phyloP scores from a whole-genome alignment of 371 early-diverging fungal genomes.

The Mortierella sp. region DNA sequence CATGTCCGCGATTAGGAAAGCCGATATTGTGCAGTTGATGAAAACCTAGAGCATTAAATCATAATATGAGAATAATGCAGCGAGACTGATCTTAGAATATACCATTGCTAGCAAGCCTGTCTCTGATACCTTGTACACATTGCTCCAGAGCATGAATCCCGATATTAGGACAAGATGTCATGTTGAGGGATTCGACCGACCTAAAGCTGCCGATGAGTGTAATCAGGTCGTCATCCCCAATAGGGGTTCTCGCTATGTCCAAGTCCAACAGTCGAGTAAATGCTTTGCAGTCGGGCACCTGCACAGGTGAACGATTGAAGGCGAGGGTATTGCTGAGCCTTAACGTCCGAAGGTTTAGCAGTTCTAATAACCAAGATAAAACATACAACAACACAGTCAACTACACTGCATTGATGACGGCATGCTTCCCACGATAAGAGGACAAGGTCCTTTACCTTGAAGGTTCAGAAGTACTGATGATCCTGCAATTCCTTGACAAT shows the following conservation, averaged over 20 bases:
- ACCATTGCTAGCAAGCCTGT: no score
- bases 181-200: conserved; percentile 26
- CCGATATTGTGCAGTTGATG: conserved; percentile 7
- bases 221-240: conserved; percentile 17
- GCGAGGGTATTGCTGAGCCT: conserved; percentile 42
- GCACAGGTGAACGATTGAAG: conserved; percentile 30
- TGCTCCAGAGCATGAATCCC: conserved; percentile 11
- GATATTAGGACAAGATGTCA: conserved; percentile 22
- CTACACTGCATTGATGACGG: neutral
- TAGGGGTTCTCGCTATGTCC: conserved; percentile 30
- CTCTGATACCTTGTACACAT: conserved; percentile 21
- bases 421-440: neutral
- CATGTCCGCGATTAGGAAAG: conserved; percentile 44
- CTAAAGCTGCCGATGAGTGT: conserved; percentile 4
- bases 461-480: conserved; percentile 20
- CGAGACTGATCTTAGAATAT: no score
- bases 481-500: conserved; percentile 36
- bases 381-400: neutral
- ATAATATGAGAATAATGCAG: neutral
- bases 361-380: conserved; percentile 11
- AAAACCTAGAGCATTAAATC: conserved; percentile 10
- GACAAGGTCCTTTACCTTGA: conserved; percentile 16
- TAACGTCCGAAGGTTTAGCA: conserved; percentile 24
- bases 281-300: conserved; percentile 16
- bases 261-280: conserved; percentile 18